Base-by-base conservation (phyloP, 257 asterid species). In the Petrea volubilis region DNA sequence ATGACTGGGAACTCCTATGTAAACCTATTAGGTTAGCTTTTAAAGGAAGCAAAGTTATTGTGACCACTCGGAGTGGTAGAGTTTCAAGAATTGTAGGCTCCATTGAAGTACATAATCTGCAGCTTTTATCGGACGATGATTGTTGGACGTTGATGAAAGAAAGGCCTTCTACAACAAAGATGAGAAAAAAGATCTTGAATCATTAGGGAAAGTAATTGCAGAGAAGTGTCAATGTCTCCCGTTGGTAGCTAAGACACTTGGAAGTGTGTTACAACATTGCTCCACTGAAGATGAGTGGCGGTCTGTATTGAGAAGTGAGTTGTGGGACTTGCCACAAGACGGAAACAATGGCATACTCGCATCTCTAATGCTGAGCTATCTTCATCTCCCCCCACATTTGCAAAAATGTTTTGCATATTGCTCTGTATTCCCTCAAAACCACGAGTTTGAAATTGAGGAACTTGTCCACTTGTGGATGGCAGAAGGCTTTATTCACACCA, bases 141-240 rank as follows among this genome's bases (percentile, higher is more conserved):
- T 34, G 70, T 21, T 59, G 74, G 64, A 31, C 2, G 18, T n/a
- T 33, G 70, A 10, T 57, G 51, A 13, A 34, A 60, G 29, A 38
- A 47, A 50, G 41, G 47, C 28, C 28, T 20, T 8, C 13, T 11
- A 5, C 20, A 2, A 12, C 0, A 50, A 17, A 28, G 28, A 50
- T 2, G 28, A 3, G 10, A 50, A 50, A 5, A 12, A 3, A 38
- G 44, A 31, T 44, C 10, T 68, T 15, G 58, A 25, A 56, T 8
- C 31, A 1, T 14, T 62, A 5, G 73, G 78, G 10, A 23, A 20
- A 13, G 23, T 73, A 7, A 68, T 73, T 6, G 73, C 79, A 18
- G 46, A 33, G 64, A 78, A 78, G 64, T 78, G 74, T 29, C 41
- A 44, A 64, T 67, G 77, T 6, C 27, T 74, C 56, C 72, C 77